phyloP scores from a whole-genome alignment of 495 filamentous ascomycete genomes.

The Penicillium chermesinum region DNA sequence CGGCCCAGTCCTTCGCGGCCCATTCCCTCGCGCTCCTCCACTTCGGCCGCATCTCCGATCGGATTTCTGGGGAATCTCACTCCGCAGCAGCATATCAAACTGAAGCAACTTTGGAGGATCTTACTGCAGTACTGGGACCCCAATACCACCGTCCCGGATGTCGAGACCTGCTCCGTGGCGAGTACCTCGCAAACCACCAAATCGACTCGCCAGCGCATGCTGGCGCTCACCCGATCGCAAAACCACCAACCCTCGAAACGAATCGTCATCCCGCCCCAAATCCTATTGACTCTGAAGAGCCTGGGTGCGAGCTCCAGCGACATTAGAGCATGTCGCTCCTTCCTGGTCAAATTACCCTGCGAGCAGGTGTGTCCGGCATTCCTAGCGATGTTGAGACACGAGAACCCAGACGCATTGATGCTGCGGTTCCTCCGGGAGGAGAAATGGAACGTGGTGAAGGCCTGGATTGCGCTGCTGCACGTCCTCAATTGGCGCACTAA shows the following conservation, averaged over 20 bases:
- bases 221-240: slow-evolving; percentile 14
- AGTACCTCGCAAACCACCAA: too few species aligned
- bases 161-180: slow-evolving; percentile 6
- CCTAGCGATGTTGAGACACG: slow-evolving; percentile 84
- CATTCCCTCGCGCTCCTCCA: neutral
- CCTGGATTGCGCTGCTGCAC: slow-evolving; percentile 79
- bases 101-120: slow-evolving; percentile 14
- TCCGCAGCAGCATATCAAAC: slow-evolving; percentile 10
- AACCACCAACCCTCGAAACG: slow-evolving; percentile 9
- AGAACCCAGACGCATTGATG: slow-evolving; percentile 81
- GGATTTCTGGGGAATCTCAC: slow-evolving; percentile 15
- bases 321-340: slow-evolving; percentile 20
- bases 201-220: too few species aligned
- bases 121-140: slow-evolving; percentile 19
- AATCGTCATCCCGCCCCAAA: slow-evolving; percentile 14
- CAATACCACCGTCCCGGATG: neutral
- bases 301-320: slow-evolving; percentile 17
- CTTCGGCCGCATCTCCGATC: slow-evolving; percentile 2
- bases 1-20: slow-evolving; percentile 8
- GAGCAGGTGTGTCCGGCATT: slow-evolving; percentile 69
- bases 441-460: slow-evolving; percentile 89
- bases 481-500: slow-evolving; percentile 81
- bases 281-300: slow-evolving; percentile 16
- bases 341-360: slow-evolving; percentile 45
- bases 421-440: slow-evolving; percentile 86